Conservation (phyloP, 2,329 filamentous ascomycete species). For the Dactylonectria macrodidyma region DNA sequence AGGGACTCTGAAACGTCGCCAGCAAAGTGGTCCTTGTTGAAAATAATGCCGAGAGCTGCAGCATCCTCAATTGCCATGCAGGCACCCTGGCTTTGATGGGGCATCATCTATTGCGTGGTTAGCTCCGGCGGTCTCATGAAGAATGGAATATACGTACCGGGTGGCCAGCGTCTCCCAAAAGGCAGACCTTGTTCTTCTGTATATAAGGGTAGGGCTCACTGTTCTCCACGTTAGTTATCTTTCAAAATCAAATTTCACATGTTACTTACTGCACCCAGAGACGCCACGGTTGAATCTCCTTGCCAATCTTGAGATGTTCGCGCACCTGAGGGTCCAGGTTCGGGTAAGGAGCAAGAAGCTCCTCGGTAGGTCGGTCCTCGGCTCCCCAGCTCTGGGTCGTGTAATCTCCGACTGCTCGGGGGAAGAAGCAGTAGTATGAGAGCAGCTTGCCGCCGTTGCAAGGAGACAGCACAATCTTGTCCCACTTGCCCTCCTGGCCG, state of each 20-base stretch:
- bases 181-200: conserved; percentile 64
- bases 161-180: conserved; percentile 78
- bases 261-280: conserved; percentile 68
- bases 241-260: too few species aligned
- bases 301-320: conserved; percentile 70
- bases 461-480: conserved; percentile 80
- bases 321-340: conserved; percentile 72
- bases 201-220: conserved; percentile 71
- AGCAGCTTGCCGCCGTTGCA: conserved; percentile 77
- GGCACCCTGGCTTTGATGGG: conserved; percentile 78
- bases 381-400: conserved; percentile 72
- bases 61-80: conserved; percentile 80
- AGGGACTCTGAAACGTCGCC: conserved; percentile 65
- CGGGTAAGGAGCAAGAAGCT: conserved; percentile 73
- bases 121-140: background rate
- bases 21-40: conserved; percentile 62
- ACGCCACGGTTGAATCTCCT: conserved; percentile 76
- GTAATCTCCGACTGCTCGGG: conserved; percentile 64
- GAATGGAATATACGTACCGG: conserved; percentile 60
- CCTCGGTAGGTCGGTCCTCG: conserved; percentile 66
- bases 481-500: conserved; percentile 72
- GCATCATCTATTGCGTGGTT: conserved; percentile 70
- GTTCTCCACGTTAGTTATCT: background rate
- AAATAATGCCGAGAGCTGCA: conserved; percentile 73
- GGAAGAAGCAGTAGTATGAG: conserved; percentile 81